phyloP scores from a whole-genome alignment of 73 alveolate species.

The Effrenium voratum region DNA sequence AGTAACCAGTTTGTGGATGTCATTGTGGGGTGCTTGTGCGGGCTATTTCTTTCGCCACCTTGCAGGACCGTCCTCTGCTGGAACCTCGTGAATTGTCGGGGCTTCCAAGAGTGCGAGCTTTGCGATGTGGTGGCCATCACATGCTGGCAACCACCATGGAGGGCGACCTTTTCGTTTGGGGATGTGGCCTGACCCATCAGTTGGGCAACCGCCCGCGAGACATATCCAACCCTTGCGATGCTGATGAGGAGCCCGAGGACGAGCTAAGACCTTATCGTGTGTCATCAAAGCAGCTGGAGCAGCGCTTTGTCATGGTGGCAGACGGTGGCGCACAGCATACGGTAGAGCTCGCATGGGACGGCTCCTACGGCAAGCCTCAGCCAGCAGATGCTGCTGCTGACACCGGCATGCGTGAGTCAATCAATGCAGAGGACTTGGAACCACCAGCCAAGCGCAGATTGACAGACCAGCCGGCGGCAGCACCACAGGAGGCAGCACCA shows the following conservation, averaged over 20 bases:
- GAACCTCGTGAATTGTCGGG: slow-evolving; percentile 38
- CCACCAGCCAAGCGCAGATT: slow-evolving; percentile 37
- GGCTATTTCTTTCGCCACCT: no score
- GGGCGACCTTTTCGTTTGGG: slow-evolving; percentile 80
- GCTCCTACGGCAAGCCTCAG: slow-evolving; percentile 14
- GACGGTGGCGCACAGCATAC: slow-evolving; percentile 93
- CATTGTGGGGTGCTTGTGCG: background rate
- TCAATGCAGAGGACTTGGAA: background rate
- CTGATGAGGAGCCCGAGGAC: slow-evolving; percentile 69
- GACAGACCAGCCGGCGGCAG: slow-evolving; percentile 3
- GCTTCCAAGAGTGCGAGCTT: slow-evolving; percentile 15
- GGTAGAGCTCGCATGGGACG: slow-evolving; percentile 71
- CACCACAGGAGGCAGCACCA: background rate
- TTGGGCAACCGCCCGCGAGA: slow-evolving; percentile 84
- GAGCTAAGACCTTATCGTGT: slow-evolving; percentile 57
- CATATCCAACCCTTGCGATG: slow-evolving; percentile 1
- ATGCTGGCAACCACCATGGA: slow-evolving; percentile 14
- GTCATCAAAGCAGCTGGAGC: slow-evolving; percentile 69
- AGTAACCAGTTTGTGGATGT: background rate
- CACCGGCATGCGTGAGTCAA: background rate
- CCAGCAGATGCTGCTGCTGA: background rate
- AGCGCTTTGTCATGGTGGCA: slow-evolving; percentile 83
- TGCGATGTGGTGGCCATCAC: slow-evolving; percentile 44
- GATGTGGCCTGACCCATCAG: slow-evolving; percentile 89
- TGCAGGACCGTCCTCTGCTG: slow-evolving; percentile 42